A percentile compares a stretch with the other conserved stretches of the same genome.
Evolutionary conservation across 2,329 filamentous ascomycete genomes (phyloP).

Genomic region (Diaporthe nobilis): DNA sequence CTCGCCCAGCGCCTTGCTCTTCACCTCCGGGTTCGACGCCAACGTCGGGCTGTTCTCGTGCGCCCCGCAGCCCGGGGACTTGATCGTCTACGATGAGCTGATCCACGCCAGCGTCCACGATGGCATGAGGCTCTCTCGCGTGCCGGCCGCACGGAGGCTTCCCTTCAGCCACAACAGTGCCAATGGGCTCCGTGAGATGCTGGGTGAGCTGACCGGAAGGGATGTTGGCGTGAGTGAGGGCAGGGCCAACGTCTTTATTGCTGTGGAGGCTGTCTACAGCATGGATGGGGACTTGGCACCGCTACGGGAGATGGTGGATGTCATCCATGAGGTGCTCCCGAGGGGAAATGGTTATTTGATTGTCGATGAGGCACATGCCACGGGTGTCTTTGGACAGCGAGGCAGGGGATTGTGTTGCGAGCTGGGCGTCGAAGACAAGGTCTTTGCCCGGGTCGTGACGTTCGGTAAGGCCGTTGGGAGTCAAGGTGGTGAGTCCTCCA

Average conservation of each 20-base stretch:
- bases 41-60: slow-evolving; percentile 75
- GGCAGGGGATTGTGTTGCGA: slow-evolving; percentile 67
- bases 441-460: slow-evolving; percentile 24
- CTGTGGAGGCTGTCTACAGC: slow-evolving; percentile 80
- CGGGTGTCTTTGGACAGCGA: slow-evolving; percentile 70
- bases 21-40: slow-evolving; percentile 75
- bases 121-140: slow-evolving; percentile 71
- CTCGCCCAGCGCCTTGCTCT: slow-evolving; percentile 62
- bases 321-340: slow-evolving; percentile 70
- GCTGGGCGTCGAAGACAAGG: neutral
- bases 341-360: slow-evolving; percentile 72
- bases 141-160: slow-evolving; percentile 65
- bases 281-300: slow-evolving; percentile 86
- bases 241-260: slow-evolving; percentile 72
- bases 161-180: slow-evolving; percentile 73
- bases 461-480: slow-evolving; percentile 20
- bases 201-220: slow-evolving; percentile 51
- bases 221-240: slow-evolving; percentile 56
- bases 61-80: slow-evolving; percentile 71
- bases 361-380: slow-evolving; percentile 79
- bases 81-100: slow-evolving; percentile 80
- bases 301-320: slow-evolving; percentile 70
- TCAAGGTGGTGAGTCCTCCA: slow-evolving; percentile 7
- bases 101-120: slow-evolving; percentile 86
- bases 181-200: slow-evolving; percentile 41